Conservation (phyloP, 1,284 basidiomycete species). For the Cryptococcus floricola region DNA sequence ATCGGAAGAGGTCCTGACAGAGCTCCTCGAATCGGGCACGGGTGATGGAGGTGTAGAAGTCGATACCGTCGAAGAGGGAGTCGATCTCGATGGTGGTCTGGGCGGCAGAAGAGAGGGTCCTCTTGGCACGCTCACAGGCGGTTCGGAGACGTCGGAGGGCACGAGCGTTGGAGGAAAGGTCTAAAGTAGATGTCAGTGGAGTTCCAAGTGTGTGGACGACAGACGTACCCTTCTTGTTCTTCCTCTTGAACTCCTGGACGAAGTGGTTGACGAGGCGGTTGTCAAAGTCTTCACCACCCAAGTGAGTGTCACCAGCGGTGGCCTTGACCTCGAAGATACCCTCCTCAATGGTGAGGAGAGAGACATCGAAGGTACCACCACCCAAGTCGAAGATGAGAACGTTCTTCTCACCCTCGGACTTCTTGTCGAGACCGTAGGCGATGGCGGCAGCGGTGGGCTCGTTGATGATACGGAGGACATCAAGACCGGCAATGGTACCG, state of each 20-base stretch:
- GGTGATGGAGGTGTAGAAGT: conserved; percentile 97
- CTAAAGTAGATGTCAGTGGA: conserved; percentile 35
- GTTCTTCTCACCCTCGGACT: conserved; percentile 77
- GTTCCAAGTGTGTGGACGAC: not conserved
- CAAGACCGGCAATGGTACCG: conserved; percentile 92
- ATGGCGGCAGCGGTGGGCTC: conserved; percentile 98
- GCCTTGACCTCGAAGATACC: conserved; percentile 99
- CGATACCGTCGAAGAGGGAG: conserved; percentile 95
- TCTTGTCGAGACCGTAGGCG: conserved; percentile 87
- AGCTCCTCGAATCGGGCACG: conserved; percentile 99
- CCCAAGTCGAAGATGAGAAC: conserved; percentile 98
- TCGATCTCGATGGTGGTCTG: conserved; percentile 98
- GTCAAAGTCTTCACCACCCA: conserved; percentile 99
- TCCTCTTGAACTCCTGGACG: conserved; percentile 96
- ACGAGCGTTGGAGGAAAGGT: conserved; percentile 87
- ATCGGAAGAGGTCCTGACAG: conserved; percentile 94
- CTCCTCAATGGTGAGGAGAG: conserved; percentile 94
- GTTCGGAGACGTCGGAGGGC: conserved; percentile 95
- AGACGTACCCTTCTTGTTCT: conserved; percentile 65
- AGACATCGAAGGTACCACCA: conserved; percentile 99
- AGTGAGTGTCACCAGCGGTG: conserved; percentile 97
- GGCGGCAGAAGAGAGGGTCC: conserved; percentile 92
- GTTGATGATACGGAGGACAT: conserved; percentile 97
- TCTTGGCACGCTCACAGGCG: conserved; percentile 98
- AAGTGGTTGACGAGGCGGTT: conserved; percentile 98